Percentiles rank a stretch among this genome's conserved stretches.
Conservation (phyloP, 2,329 filamentous ascomycete species). For the Trichoderma polysporum region DNA sequence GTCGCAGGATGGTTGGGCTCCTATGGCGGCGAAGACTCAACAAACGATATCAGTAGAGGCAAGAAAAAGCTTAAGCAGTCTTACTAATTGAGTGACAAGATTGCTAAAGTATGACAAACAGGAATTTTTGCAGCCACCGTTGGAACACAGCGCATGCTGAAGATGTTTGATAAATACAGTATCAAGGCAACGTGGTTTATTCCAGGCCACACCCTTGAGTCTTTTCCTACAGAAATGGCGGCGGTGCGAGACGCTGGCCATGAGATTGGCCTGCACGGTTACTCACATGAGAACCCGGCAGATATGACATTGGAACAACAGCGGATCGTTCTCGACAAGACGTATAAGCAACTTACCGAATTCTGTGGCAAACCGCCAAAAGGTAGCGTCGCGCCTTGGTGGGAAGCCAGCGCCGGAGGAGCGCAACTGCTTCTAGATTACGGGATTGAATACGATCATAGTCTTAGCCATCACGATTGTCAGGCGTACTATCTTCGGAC, state of each 20-base stretch:
- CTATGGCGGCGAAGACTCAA: neutral
- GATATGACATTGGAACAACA: constrained; percentile 1
- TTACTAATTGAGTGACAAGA: neutral
- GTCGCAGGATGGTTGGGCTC: neutral
- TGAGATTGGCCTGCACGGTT: constrained; percentile 2
- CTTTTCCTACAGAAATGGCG: neutral
- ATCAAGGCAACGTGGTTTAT: constrained; percentile 8
- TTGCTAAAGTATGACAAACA: neutral
- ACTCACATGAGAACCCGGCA: constrained; percentile 1
- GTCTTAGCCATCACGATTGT: neutral
- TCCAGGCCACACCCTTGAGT: neutral
- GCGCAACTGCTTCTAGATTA: neutral
- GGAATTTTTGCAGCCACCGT: neutral
- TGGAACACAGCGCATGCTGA: neutral
- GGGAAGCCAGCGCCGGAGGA: neutral
- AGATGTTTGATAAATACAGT: neutral
- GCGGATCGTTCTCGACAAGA: neutral
- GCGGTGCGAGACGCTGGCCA: neutral
- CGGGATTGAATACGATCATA: constrained; percentile 1
- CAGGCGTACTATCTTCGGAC: neutral
- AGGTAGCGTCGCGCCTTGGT: neutral
- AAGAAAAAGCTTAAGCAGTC: neutral
- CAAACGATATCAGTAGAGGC: neutral
- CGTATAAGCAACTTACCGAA: neutral
- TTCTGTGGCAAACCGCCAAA: constrained; percentile 1